Base-by-base conservation (phyloP, 2,329 filamentous ascomycete genomes). In the Botryosphaeria dothidea region DNA sequence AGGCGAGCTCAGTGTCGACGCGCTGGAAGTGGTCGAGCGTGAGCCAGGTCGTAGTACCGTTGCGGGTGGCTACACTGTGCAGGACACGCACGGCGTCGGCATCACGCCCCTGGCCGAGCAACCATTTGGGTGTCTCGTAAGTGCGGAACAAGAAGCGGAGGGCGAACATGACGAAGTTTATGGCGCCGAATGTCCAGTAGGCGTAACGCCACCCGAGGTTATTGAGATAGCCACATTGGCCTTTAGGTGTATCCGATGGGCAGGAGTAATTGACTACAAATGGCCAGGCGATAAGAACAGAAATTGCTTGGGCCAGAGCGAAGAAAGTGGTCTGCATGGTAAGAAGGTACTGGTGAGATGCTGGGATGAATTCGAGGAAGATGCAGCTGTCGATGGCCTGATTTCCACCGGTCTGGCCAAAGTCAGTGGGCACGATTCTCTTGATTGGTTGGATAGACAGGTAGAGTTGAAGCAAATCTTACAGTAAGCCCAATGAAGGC, bases 101-200 rank as follows among this genome's bases (percentile, higher is more conserved):
- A 54, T 88, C 86, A 23, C 80, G 73, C 15, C 85, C 85, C 11
- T 79, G 76, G 48, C 81, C 82, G 11, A 88, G 75, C 5, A 86
- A 78, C 68, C 85, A 88, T 69, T 88, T 88, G 1, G 86, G 86
- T 2, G 85, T 86, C 68, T 88, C 86, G 66, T 80, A 81, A 48
- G 88, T 82, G 5, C 78, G 76, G 69, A 88, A 83, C 41, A 87
- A 71, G 1, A 83, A 81, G 23, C 86, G 83, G 1, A 84, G 70
- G 52, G 87, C 71, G 46, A 85, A 87, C 21, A 82, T 73, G 21
- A 74, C 61, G 1, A 81, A 67, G 0, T 78, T 81, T 45, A 76
- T 73, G 1, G 71, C 71, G 1, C 79, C 79, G 7, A 81, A 71
- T 1, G 76, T 79, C 66, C 77, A 79, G 34, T 80, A 67, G 4